Evolutionary conservation across 768 basidiomycete species (phyloP), one percentile per base, ranked within the genome.

Genomic region (Hortiboletus campestris): DNA sequence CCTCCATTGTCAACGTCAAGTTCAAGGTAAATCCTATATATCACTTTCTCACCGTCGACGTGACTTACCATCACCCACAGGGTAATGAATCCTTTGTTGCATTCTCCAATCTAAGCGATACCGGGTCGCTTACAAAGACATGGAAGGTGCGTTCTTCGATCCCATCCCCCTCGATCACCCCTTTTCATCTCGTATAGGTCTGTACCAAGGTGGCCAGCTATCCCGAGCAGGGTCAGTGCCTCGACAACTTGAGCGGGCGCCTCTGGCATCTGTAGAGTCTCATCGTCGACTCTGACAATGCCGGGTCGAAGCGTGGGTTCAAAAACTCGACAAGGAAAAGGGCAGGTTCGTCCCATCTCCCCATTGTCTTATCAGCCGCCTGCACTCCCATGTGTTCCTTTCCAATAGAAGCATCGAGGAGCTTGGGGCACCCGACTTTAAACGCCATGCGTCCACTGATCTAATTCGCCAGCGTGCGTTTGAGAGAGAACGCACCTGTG

Each of bases 51-150:
- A 16, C 48, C 36, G 2, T 11, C 19, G 6, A n/a, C 57, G 31
- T 36, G 43, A 62, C 53, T 60, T 52, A 56, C 43, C n/a, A n/a
- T n/a, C n/a, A 52, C 56, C 58, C 55, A 54, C 67, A 80, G 91
- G 91, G 91, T 75, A 94, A 94, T 84, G 93, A 93, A 79, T 93
- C 91, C 71, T 94, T 94, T 72, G 89, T 93, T 72, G 90, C 91
- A 58, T 93, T 94, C 76, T 89, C 88, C 72, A 91, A 92, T 76
- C 82, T n/a, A n/a, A n/a, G n/a, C n/a, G n/a, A n/a, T n/a, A n/a
- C n/a, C n/a, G n/a, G n/a, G 70, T 81, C 89, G 53, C 77, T 94
- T 70, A 90, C 91, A 48, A 89, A 85, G 79, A 94, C 91, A 63
- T 94, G 91, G 91, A 92, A 93, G 82, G 91, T 89, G 5, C 51